These are phyloP conservation scores for Rhizopogon vulgaris DNA, from an alignment of 768 basidiomycete species.

Conservation along the genomic window DNA sequence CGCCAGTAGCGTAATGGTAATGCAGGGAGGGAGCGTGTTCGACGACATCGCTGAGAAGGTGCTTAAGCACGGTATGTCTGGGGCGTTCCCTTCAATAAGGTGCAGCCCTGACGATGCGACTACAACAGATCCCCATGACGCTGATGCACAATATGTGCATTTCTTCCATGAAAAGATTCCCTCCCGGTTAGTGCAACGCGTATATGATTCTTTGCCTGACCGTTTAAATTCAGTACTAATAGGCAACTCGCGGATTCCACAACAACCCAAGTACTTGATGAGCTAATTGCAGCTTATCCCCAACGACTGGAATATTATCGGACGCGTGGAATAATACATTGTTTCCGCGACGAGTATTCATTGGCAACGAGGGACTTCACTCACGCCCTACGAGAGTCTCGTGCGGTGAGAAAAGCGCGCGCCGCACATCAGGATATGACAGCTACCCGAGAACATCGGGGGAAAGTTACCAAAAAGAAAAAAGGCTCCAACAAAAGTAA, in stretches of 20 bases:
- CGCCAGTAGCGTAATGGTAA: constrained; percentile 89
- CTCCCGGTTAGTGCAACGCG: constrained; percentile 56
- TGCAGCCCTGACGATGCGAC: constrained; percentile 4
- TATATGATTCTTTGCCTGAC: constrained; percentile 8
- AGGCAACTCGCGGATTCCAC: constrained; percentile 87
- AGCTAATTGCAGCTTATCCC: constrained; percentile 67
- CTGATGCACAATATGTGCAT: constrained; percentile 82
- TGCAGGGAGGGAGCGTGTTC: constrained; percentile 91
- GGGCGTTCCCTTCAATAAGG: not conserved
- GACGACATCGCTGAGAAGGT: constrained; percentile 90
- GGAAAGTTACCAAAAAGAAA: constrained; percentile 51
- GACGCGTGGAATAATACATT: constrained; percentile 86
- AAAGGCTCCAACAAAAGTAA: constrained; percentile 41
- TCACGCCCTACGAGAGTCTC: constrained; percentile 70
- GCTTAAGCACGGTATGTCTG: constrained; percentile 53
- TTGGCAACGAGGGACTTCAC: constrained; percentile 79
- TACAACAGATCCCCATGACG: constrained; percentile 60
- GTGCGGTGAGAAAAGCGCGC: constrained; percentile 61
- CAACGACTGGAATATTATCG: constrained; percentile 80
- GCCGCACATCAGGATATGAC: constrained; percentile 44
- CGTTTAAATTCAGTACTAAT: constrained; percentile 15
- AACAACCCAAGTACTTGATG: constrained; percentile 69
- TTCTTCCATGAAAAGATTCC: constrained; percentile 96
- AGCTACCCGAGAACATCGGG: constrained; percentile 29
- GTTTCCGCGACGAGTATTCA: constrained; percentile 78